These are phyloP conservation scores for Penicillium pulvis DNA, from an alignment of 495 filamentous ascomycete species.

Conservation along the genomic window DNA sequence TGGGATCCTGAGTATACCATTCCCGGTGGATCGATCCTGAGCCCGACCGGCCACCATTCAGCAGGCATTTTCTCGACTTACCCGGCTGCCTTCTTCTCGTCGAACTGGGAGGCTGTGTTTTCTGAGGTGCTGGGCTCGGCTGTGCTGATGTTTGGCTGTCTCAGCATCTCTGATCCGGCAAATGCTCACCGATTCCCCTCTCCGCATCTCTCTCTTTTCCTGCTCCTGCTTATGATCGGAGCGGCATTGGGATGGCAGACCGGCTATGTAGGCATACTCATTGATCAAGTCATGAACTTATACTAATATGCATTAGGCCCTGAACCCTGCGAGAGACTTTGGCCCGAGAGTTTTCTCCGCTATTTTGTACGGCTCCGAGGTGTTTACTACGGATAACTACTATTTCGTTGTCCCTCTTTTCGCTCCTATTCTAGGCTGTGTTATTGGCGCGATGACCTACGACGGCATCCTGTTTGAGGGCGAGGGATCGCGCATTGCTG, in stretches of 20 bases:
- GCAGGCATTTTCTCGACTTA: slow-evolving; percentile 41
- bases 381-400: slow-evolving; percentile 34
- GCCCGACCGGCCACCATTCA: slow-evolving; percentile 36
- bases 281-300: background rate
- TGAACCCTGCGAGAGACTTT: slow-evolving; percentile 40
- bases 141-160: slow-evolving; percentile 36
- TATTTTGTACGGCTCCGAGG: slow-evolving; percentile 36
- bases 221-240: slow-evolving; percentile 36
- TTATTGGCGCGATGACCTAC: slow-evolving; percentile 32
- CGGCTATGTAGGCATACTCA: slow-evolving; percentile 33
- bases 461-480: slow-evolving; percentile 36
- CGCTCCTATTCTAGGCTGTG: slow-evolving; percentile 35
- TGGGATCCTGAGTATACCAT: slow-evolving; percentile 45
- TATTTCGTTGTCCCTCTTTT: slow-evolving; percentile 40
- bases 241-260: slow-evolving; percentile 41
- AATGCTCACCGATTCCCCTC: slow-evolving; percentile 33
- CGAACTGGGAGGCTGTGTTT: slow-evolving; percentile 41
- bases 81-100: slow-evolving; percentile 25
- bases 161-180: slow-evolving; percentile 31
- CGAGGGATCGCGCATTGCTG: slow-evolving; percentile 34
- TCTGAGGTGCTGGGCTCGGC: slow-evolving; percentile 34
- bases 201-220: slow-evolving; percentile 33
- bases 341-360: slow-evolving; percentile 39
- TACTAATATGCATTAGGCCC: slow-evolving; percentile 28
- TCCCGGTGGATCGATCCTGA: slow-evolving; percentile 38